phyloP scores from a whole-genome alignment of 2,329 filamentous ascomycete genomes.

The Neofusicoccum kwambonambiense region DNA sequence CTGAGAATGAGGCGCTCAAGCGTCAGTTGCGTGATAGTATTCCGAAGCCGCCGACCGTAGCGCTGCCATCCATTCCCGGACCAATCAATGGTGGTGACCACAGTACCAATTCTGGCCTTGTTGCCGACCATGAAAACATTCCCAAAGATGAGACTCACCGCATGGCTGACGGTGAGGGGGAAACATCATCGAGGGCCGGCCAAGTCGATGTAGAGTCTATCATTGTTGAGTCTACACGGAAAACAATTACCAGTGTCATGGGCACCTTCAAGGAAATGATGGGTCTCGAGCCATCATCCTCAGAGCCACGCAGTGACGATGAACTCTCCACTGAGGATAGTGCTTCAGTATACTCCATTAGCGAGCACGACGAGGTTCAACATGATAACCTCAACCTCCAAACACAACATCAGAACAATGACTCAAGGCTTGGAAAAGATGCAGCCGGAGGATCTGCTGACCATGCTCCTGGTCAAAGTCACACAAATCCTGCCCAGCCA shows the following conservation, averaged over 20 bases:
- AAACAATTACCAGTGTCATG: neutral
- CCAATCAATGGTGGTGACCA: neutral
- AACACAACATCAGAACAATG: neutral
- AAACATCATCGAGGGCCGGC: neutral
- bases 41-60: neutral
- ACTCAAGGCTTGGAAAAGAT: too few relatives aligned
- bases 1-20: neutral
- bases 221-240: neutral
- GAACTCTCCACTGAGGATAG: neutral
- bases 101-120: neutral
- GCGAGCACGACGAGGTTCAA: too few relatives aligned
- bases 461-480: too few relatives aligned
- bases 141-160: neutral
- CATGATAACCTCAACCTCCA: too few relatives aligned
- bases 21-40: neutral
- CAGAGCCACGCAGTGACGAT: neutral
- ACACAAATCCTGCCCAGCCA: too few relatives aligned
- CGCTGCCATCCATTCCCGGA: neutral
- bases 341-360: neutral
- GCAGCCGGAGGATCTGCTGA: too few relatives aligned
- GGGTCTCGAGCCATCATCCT: neutral
- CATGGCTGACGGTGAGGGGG: neutral
- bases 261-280: neutral
- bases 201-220: neutral
- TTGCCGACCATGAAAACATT: too few relatives aligned